Percentiles rank a stretch among this genome's conserved stretches.
Evolutionary conservation across 1,284 basidiomycete species (phyloP).

Genomic region (Ustilago curta): DNA sequence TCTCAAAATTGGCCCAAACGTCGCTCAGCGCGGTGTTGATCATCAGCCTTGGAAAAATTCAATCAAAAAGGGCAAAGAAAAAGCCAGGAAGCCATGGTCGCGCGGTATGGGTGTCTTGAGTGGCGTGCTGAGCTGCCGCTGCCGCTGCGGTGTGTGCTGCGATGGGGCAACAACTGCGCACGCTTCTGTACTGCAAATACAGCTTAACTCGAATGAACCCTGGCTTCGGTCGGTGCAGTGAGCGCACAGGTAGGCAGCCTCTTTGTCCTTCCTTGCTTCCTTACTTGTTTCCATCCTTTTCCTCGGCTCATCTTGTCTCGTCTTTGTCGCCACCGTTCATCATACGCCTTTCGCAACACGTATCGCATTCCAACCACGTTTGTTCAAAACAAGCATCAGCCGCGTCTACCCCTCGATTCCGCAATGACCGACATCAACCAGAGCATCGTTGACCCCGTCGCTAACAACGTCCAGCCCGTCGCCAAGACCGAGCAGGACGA

Average conservation of each 20-base stretch:
- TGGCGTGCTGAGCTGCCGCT: constrained; percentile 5
- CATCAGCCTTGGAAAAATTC: too few relatives aligned
- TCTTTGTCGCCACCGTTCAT: not conserved
- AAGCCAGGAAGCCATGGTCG: constrained; percentile 24
- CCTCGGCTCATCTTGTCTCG: not conserved
- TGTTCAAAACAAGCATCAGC: not conserved
- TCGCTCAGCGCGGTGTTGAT: not conserved
- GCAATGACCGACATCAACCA: constrained; percentile 52
- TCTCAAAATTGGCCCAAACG: constrained; percentile 38
- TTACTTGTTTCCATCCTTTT: too few relatives aligned
- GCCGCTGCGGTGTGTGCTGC: not conserved
- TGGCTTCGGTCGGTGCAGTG: not conserved
- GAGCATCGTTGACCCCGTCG: constrained; percentile 46
- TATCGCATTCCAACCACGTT: not conserved
- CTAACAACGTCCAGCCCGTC: constrained; percentile 42
- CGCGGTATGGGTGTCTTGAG: constrained; percentile 11
- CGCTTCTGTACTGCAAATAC: too few relatives aligned
- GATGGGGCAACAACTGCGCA: too few relatives aligned
- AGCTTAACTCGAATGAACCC: constrained; percentile 8
- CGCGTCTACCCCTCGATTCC: not conserved
- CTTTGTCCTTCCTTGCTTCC: not conserved
- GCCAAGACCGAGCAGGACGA: constrained; percentile 36
- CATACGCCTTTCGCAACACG: not conserved
- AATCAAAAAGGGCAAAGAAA: too few relatives aligned
- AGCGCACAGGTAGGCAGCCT: too few relatives aligned